Base-by-base conservation (phyloP, 1,284 basidiomycete genomes). In the Agroathelia rolfsii region DNA sequence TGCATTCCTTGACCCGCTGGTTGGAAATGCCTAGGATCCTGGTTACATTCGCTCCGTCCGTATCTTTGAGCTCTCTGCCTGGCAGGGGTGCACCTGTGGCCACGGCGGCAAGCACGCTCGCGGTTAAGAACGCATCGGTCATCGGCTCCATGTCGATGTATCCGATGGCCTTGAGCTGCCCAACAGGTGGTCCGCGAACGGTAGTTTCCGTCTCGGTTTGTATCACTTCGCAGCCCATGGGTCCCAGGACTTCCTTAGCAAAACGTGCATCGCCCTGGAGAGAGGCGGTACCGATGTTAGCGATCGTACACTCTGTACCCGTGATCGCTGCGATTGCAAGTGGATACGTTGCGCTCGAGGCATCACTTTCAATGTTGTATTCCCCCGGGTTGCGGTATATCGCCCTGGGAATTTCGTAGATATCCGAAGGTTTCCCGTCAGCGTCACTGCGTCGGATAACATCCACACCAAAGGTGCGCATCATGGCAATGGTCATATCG, bases 401-500 rank as follows among this genome's bases (percentile, higher is more conserved):
- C 3, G 76, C 82, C 23, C 72, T 76, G 6, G 93, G 93, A 39
- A 99, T 93, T 42, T 77, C 75, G 59, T 98, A 99, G 22, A 87
- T 63, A 51, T 95, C 80, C 37, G 83, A 64, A 3, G 61, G 61
- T 34, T 72, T 69, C 13, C 87, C 82, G 0, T 67, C 73, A 15
- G 54, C 53, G 43, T 86, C 86, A n/a, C 50, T 53, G 38, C 85
- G 68, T 30, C 92, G 76, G 28, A 65, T 60, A 32, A 94, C 92
- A 6, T 69, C 51, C 44, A 97, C 67, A 13, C 92, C 94, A 53
- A 98, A 98, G n/a, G 82, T 74, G 38, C 69, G 67, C 95, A 98
- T 98, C 83, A 98, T 95, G 6, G 90, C 80, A 44, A 96, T 84
- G 4, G 95, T 98, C 93, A 98, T 96, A 62, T 99, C 93, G 58